phyloP scores from a whole-genome alignment of 345 rosid species.

The Rhodamnia rubescens region DNA sequence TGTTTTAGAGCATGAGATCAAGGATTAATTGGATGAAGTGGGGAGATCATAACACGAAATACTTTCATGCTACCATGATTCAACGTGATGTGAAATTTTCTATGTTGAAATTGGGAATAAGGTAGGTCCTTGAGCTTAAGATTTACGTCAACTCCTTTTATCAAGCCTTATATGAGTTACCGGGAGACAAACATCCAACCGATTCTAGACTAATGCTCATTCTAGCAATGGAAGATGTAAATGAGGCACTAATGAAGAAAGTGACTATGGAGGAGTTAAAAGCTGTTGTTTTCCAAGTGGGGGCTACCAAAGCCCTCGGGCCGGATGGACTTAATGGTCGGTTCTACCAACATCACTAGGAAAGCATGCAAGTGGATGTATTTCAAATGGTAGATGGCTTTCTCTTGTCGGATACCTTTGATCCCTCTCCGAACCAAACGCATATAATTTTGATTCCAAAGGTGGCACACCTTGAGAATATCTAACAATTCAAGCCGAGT shows the following conservation, averaged over 20 bases:
- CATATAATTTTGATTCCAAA: neutral
- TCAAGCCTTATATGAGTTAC: too few species aligned
- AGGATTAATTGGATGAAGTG: too few species aligned
- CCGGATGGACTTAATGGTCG: neutral
- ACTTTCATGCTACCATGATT: too few species aligned
- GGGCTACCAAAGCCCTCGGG: neutral
- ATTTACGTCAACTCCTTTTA: too few species aligned
- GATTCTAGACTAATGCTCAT: too few species aligned
- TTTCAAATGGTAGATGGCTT: neutral
- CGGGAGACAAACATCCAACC: too few species aligned
- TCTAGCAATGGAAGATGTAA: neutral
- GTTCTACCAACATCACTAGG: neutral
- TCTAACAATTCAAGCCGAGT: neutral
- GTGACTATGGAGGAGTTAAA: neutral
- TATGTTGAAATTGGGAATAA: too few species aligned
- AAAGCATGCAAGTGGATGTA: accelerated
- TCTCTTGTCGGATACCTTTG: too few species aligned
- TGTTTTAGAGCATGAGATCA: neutral
- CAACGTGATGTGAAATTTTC: too few species aligned
- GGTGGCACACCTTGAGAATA: neutral
- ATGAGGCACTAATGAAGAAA: neutral
- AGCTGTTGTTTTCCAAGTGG: neutral
- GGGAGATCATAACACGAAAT: too few species aligned
- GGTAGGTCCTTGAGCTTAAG: too few species aligned
- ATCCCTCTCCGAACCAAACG: neutral